Evolutionary conservation across 164 flowering plant species (phyloP).

Genomic region (Annona squamosa): DNA sequence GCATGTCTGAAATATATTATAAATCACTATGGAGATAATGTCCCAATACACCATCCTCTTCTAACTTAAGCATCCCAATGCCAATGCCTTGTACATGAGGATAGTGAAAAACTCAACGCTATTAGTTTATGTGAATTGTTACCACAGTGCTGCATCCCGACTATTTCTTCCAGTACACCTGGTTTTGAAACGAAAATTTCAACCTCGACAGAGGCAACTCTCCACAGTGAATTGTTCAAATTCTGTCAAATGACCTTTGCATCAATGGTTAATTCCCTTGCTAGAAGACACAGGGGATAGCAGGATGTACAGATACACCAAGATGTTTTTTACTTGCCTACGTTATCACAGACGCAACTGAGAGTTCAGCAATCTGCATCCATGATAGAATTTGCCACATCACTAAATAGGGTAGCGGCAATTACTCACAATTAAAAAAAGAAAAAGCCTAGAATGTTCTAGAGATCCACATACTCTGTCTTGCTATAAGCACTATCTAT

Average conservation of each 20-base stretch:
- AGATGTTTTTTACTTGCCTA: too few species aligned
- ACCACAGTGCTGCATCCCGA: not conserved
- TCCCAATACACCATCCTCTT: not conserved
- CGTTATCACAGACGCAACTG: too few species aligned
- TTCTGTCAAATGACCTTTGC: too few species aligned
- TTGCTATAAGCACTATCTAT: not conserved
- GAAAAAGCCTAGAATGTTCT: not conserved
- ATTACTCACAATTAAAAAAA: not conserved
- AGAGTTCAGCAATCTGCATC: too few species aligned
- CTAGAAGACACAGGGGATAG: too few species aligned
- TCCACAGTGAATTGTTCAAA: not conserved
- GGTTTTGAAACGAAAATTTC: not conserved
- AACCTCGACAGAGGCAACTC: not conserved
- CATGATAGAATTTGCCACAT: not conserved
- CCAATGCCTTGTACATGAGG: not conserved
- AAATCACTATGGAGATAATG: too few species aligned
- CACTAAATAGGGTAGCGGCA: not conserved
- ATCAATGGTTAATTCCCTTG: too few species aligned
- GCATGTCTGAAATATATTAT: too few species aligned
- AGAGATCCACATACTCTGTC: not conserved
- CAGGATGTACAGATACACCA: too few species aligned
- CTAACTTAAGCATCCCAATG: not conserved
- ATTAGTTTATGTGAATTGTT: not conserved
- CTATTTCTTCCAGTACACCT: not conserved
- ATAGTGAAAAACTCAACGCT: not conserved